phyloP scores from a whole-genome alignment of 768 basidiomycete genomes.

The Galerina marginata region DNA sequence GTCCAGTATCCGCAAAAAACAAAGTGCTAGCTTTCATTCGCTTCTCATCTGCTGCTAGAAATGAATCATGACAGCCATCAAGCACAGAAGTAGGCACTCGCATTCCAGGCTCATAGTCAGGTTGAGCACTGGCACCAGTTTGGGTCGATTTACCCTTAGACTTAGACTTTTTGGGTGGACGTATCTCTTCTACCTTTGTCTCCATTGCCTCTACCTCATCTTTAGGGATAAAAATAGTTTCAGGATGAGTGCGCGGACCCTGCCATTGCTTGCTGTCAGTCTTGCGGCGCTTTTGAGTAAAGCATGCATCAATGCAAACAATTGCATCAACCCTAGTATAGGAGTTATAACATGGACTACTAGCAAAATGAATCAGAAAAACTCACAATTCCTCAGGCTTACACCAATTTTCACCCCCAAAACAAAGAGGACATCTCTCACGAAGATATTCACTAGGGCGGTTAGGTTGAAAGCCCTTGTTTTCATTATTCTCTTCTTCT shows the following conservation, averaged over 20 bases:
- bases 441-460: conserved; percentile 19
- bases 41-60: neutral
- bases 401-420: conserved; percentile 7
- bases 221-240: neutral
- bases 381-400: neutral
- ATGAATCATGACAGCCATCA: neutral
- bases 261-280: neutral
- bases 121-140: neutral
- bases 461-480: neutral
- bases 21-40: neutral
- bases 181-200: neutral
- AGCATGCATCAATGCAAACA: neutral
- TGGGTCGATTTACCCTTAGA: too few relatives aligned
- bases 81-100: too few relatives aligned
- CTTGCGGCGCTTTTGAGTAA: neutral
- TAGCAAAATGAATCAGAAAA: too few relatives aligned
- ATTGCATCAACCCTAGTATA: neutral
- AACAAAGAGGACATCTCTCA: conserved; percentile 19
- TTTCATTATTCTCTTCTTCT: too few relatives aligned
- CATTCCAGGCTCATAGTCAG: neutral
- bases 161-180: neutral
- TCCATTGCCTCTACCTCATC: neutral
- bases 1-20: neutral
- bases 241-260: neutral
- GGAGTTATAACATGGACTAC: neutral